Percentiles rank a stretch among this genome's conserved stretches.
Evolutionary conservation across 805 yeast genomes (phyloP).

Genomic region (Osmozyma mogii): DNA sequence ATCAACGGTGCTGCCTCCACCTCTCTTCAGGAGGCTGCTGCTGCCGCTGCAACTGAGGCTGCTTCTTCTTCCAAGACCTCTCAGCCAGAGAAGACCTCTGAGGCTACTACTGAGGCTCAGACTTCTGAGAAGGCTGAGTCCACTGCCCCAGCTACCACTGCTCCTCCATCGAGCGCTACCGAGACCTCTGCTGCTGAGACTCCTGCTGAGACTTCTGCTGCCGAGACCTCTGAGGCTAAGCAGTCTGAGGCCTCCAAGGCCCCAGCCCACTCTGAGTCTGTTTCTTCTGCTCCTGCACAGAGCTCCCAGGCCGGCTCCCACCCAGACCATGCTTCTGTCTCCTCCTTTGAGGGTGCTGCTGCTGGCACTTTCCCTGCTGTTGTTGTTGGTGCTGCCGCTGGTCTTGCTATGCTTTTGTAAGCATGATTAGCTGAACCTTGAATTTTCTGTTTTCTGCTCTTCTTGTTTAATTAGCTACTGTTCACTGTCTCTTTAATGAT

Average conservation of each 20-base stretch:
- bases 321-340: conserved; percentile 4
- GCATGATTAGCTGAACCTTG: not conserved
- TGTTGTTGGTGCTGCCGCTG: conserved; percentile 10
- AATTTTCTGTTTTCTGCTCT: too few relatives aligned
- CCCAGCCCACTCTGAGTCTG: too few relatives aligned
- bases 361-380: conserved; percentile 10
- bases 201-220: conserved; percentile 3
- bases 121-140: conserved; percentile 1
- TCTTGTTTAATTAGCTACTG: too few relatives aligned
- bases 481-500: too few relatives aligned
- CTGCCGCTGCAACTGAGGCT: conserved; percentile 11
- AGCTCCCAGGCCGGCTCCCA: conserved; percentile 4
- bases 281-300: conserved; percentile 9
- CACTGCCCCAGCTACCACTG: conserved; percentile 2
- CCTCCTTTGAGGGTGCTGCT: conserved; percentile 9
- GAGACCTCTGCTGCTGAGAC: conserved; percentile 2
- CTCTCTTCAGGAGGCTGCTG: conserved; percentile 19
- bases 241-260: conserved; percentile 2
- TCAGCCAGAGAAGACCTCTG: too few relatives aligned
- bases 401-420: conserved; percentile 11
- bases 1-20: conserved; percentile 18
- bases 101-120: conserved; percentile 2
- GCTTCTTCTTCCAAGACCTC: conserved; percentile 9
- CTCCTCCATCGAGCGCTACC: conserved; percentile 1
- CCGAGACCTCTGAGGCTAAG: conserved; percentile 2